Evolutionary conservation across 345 rosid species (phyloP).

Genomic region (Turritis glabra): DNA sequence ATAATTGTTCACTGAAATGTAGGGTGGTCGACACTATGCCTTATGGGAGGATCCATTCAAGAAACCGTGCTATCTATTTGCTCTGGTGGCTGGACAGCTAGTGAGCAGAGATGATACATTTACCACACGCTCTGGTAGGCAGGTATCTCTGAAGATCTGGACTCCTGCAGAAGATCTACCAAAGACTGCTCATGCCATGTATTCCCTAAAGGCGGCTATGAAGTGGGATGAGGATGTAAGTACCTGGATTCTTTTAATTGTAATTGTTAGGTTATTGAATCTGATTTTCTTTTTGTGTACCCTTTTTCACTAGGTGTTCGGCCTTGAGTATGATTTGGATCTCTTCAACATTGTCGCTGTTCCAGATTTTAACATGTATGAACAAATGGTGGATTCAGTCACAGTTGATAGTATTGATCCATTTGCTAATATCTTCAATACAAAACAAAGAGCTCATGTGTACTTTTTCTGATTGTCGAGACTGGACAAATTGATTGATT

Average conservation of each 20-base stretch:
- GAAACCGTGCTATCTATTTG: conserved; percentile 97
- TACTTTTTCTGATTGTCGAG: background rate
- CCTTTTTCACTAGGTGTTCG: conserved; percentile 69
- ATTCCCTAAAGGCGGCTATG: conserved; percentile 95
- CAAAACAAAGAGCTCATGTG: background rate
- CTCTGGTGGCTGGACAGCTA: conserved; percentile 88
- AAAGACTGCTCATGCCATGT: conserved; percentile 98
- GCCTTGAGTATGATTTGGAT: conserved; percentile 96
- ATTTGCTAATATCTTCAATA: background rate
- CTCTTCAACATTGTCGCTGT: conserved; percentile 98
- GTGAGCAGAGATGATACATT: conserved; percentile 90
- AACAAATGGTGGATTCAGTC: conserved; percentile 1
- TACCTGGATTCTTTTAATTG: background rate
- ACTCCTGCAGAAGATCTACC: conserved; percentile 90
- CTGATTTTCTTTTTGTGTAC: background rate
- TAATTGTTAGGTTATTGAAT: background rate
- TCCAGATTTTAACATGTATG: conserved; percentile 98
- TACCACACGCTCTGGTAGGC: conserved; percentile 76
- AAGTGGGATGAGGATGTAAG: conserved; percentile 99
- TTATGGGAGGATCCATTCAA: conserved; percentile 98
- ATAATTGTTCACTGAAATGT: conserved; percentile 24
- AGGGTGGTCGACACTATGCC: conserved; percentile 91
- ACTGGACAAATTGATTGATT: conserved; percentile 15
- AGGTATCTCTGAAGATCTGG: conserved; percentile 87
- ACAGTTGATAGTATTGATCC: conserved; percentile 1